phyloP scores from a whole-genome alignment of 2,329 filamentous ascomycete genomes.

The Exophiala sideris region DNA sequence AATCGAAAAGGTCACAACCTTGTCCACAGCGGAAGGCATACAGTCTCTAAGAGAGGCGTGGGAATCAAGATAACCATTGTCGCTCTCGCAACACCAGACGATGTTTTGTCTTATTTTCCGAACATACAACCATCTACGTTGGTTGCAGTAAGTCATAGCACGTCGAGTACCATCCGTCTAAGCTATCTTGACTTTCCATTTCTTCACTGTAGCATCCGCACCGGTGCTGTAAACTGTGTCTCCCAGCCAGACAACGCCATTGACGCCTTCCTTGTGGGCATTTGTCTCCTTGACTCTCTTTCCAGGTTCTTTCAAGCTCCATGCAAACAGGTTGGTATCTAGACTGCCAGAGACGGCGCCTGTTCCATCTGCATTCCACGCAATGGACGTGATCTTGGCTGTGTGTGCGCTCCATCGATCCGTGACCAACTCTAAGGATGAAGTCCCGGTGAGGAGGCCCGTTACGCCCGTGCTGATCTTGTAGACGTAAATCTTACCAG shows the following conservation, averaged over 20 bases:
- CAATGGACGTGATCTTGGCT: conserved; percentile 62
- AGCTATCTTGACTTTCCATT: conserved; percentile 63
- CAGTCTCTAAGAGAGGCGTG: no score
- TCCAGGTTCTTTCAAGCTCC: conserved; percentile 80
- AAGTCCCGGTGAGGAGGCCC: conserved; percentile 21
- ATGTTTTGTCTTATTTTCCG: not conserved
- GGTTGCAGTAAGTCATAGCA: not conserved
- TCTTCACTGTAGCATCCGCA: conserved; percentile 84
- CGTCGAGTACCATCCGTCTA: conserved; percentile 33
- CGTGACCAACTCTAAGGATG: conserved; percentile 60
- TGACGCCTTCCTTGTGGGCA: conserved; percentile 94
- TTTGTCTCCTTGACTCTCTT: conserved; percentile 79
- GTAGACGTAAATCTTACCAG: conserved; percentile 86
- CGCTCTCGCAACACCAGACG: no score
- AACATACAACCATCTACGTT: not conserved
- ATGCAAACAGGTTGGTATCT: conserved; percentile 89
- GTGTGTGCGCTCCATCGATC: conserved; percentile 72
- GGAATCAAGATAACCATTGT: not conserved
- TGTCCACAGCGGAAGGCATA: no score
- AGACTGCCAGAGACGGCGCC: conserved; percentile 80
- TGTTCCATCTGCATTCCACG: conserved; percentile 75
- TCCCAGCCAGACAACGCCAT: conserved; percentile 76
- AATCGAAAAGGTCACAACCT: no score
- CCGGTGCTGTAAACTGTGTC: conserved; percentile 72
- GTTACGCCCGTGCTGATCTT: conserved; percentile 56